Evolutionary conservation across 352 stramenopile species (phyloP).

Genomic region (Salisapilia sapeloensis): DNA sequence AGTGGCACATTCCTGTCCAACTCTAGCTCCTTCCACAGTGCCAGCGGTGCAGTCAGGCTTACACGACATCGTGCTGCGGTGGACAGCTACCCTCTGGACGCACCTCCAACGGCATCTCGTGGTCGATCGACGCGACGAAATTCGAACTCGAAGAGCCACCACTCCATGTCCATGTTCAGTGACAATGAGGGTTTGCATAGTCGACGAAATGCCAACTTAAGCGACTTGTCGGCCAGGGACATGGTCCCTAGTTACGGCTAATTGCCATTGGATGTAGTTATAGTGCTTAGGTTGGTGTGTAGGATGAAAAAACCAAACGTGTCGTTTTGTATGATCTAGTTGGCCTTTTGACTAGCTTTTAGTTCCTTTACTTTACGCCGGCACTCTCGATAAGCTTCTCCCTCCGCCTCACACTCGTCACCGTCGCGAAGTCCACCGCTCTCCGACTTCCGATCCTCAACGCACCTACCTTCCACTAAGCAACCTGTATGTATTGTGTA

Average conservation of each 20-base stretch:
- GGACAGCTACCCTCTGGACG: too few relatives aligned
- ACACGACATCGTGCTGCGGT: conserved; percentile 8
- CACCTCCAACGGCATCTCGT: conserved; percentile 7
- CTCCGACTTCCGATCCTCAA: conserved; percentile 33
- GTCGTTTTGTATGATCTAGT: too few relatives aligned
- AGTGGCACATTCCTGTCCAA: too few relatives aligned
- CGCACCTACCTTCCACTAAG: conserved; percentile 14
- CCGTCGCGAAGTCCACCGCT: conserved; percentile 46
- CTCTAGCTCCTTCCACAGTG: too few relatives aligned
- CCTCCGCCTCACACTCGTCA: conserved; percentile 49
- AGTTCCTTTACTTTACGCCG: conserved; percentile 22
- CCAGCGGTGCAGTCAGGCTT: conserved; percentile 6
- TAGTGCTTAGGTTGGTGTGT: too few relatives aligned
- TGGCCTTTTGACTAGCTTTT: conserved; percentile 3
- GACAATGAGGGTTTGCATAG: conserved; percentile 11
- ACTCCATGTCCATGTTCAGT: conserved; percentile 13
- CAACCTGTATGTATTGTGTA: conserved; percentile 2
- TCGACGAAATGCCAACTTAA: conserved; percentile 5
- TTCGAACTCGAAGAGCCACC: conserved; percentile 6
- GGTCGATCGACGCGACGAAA: conserved; percentile 2
- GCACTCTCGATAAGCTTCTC: conserved; percentile 45
- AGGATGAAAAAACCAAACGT: too few relatives aligned
- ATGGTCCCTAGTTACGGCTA: conserved; percentile 3
- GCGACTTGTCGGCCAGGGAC: conserved; percentile 7
- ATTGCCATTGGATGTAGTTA: too few relatives aligned